A percentile compares a stretch with the other conserved stretches of the same genome.
These are phyloP conservation scores for Raphanus raphanistrum DNA, from an alignment of 345 rosid species.

Conservation along the genomic window DNA sequence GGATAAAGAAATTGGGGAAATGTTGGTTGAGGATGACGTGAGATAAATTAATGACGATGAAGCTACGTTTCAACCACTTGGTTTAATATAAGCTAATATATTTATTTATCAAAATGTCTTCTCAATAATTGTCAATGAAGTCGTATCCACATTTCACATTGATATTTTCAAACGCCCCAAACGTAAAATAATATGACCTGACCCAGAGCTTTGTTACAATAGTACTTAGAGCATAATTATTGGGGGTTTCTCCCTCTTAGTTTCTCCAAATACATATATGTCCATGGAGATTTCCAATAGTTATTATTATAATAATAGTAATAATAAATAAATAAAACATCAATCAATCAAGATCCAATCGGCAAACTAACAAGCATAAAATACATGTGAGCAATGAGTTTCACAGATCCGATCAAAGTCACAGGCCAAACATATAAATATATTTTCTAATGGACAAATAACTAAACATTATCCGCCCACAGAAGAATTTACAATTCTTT, in stretches of 20 bases:
- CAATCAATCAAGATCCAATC: neutral
- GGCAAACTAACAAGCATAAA: neutral
- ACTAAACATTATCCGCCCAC: neutral
- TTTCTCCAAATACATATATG: too few species aligned
- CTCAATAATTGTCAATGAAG: constrained; percentile 10
- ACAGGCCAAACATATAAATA: neutral
- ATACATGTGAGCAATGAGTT: constrained; percentile 33
- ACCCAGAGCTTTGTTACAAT: neutral
- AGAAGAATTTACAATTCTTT: neutral
- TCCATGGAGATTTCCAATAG: neutral
- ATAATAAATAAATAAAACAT: neutral
- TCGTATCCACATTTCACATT: constrained; percentile 14
- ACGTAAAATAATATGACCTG: constrained; percentile 30
- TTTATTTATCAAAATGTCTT: neutral
- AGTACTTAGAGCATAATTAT: too few species aligned
- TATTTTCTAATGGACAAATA: neutral
- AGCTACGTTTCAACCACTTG: constrained; percentile 32
- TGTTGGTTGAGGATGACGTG: neutral
- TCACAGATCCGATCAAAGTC: constrained; percentile 25
- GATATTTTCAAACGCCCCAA: neutral
- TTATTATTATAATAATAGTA: neutral
- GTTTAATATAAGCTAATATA: neutral
- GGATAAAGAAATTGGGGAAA: neutral
- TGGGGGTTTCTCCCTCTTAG: too few species aligned
- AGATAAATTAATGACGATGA: constrained; percentile 5